Evolutionary conservation across 1,284 basidiomycete genomes (phyloP), one percentile per base, ranked within the genome.

Genomic region (Leccinum angustisporum): DNA sequence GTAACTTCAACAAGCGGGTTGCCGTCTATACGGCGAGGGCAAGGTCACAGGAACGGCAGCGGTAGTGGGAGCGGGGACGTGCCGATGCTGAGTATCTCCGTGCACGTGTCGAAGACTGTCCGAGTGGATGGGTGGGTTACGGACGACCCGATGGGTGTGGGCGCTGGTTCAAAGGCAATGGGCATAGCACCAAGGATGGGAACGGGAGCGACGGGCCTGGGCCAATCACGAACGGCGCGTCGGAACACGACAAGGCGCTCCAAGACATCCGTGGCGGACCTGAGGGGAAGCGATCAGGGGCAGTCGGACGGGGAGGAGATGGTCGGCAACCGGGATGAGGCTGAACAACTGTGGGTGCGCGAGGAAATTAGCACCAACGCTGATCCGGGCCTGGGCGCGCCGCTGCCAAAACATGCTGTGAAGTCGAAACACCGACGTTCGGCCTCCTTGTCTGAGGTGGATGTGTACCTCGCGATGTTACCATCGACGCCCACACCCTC

Each of bases 281-380:
- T 25, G 25, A 25, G 25, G 56, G 67, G 70, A 6, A 60, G 43
- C 11, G 67, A 71, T 3, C 68, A 71, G 7, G 70, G 70, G 4
- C 65, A 75, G 54, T 70, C 73, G 16, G 70, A 75, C 52, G 70
- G 68, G 0, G 71, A 73, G 30, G 40, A 68, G 6, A 30, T 16
- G 38, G 11, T 40, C 38, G 38, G 16, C 9, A 13, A 16, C 14
- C 14, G 5, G 7, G 38, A 13, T 27, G 27, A 33, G 31, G 31
- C 4, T 10, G 31, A 33, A 33, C 31, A 33, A 8, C 31, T 11
- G 1, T 11, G 31, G 31, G 31, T 33, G 31, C 10, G 31, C 31
- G 31, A 33, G 31, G 31, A 33, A 10, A 8, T 33, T 11, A 11
- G 31, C 31, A 43, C 40, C 16, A 43, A 8, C 40, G n/a, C 31